Conservation (phyloP, 1,284 basidiomycete species). For the Sanghuangporus weigelae region DNA sequence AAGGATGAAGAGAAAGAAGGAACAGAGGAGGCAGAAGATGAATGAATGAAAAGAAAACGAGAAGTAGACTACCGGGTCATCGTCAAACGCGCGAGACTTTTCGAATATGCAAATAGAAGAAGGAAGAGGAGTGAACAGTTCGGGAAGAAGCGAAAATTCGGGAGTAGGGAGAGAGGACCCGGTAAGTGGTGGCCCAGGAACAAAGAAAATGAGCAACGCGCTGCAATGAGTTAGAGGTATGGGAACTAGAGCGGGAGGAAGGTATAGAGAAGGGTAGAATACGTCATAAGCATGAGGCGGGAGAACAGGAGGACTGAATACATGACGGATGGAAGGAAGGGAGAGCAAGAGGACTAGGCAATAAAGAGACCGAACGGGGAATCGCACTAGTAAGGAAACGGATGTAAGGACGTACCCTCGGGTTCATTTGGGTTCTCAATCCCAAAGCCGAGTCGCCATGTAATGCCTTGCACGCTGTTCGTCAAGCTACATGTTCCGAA, state of each 20-base stretch:
- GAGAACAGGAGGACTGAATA: constrained; percentile 2
- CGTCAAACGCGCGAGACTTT: background rate
- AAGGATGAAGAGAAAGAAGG: background rate
- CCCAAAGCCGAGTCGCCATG: constrained; percentile 58
- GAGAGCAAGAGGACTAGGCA: background rate
- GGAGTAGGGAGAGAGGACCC: background rate
- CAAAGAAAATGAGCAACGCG: background rate
- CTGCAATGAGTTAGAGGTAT: background rate
- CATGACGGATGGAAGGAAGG: constrained; percentile 3
- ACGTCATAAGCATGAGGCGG: background rate
- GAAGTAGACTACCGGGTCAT: background rate
- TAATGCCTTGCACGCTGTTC: constrained; percentile 53
- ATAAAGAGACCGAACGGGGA: constrained; percentile 6
- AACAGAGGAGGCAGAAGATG: background rate
- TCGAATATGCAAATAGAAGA: background rate
- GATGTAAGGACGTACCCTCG: constrained; percentile 38
- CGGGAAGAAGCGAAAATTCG: background rate
- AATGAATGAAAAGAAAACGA: background rate
- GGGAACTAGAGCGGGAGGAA: background rate
- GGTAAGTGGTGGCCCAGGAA: constrained; percentile 3
- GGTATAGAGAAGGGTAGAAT: background rate
- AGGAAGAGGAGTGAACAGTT: background rate
- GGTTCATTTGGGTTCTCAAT: constrained; percentile 44
- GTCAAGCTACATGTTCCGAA: constrained; percentile 33
- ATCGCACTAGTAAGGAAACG: background rate